Percentiles rank a stretch among this genome's conserved stretches.
Conservation (phyloP, 176 grass and related monocot genomes). For the Calamus simplicifolius region DNA sequence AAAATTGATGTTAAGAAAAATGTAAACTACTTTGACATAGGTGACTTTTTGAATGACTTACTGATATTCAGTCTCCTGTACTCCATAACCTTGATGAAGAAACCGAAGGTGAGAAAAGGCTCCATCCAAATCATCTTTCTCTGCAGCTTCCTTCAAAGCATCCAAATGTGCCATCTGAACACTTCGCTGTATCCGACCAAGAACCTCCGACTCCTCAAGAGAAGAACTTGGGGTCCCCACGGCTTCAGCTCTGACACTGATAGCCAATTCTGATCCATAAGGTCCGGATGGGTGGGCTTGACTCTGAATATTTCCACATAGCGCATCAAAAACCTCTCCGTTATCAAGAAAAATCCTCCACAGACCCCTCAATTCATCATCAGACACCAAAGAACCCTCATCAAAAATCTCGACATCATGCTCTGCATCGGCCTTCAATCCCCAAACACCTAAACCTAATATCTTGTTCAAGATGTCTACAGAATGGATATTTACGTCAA, state of each 20-base stretch:
- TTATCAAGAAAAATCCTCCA: slow-evolving; percentile 51
- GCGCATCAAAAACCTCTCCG: slow-evolving; percentile 55
- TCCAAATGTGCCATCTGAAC: slow-evolving; percentile 74
- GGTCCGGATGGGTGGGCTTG: slow-evolving; percentile 35
- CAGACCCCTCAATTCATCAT: slow-evolving; percentile 57
- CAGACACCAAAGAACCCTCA: slow-evolving; percentile 17
- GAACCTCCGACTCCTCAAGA: slow-evolving; percentile 20
- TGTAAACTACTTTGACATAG: too few relatives aligned
- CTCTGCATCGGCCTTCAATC: slow-evolving; percentile 27
- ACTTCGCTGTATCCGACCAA: slow-evolving; percentile 38
- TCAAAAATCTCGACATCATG: not conserved
- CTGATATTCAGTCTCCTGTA: slow-evolving; percentile 66
- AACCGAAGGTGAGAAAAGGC: slow-evolving; percentile 9
- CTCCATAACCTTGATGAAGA: slow-evolving; percentile 59
- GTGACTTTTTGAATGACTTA: slow-evolving; percentile 28
- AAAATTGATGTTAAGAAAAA: too few relatives aligned
- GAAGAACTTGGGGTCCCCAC: not conserved
- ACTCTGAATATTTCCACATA: slow-evolving; percentile 55
- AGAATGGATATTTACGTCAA: slow-evolving; percentile 3
- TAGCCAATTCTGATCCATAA: not conserved
- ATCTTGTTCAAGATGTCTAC: slow-evolving; percentile 37
- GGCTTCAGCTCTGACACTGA: not conserved
- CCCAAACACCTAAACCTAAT: slow-evolving; percentile 52
- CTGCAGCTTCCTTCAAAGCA: slow-evolving; percentile 32
- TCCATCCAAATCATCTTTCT: slow-evolving; percentile 35